A percentile compares a stretch with the other conserved stretches of the same genome.
Evolutionary conservation across 805 yeast genomes (phyloP).

Genomic region (Metschnikowia lachancei): DNA sequence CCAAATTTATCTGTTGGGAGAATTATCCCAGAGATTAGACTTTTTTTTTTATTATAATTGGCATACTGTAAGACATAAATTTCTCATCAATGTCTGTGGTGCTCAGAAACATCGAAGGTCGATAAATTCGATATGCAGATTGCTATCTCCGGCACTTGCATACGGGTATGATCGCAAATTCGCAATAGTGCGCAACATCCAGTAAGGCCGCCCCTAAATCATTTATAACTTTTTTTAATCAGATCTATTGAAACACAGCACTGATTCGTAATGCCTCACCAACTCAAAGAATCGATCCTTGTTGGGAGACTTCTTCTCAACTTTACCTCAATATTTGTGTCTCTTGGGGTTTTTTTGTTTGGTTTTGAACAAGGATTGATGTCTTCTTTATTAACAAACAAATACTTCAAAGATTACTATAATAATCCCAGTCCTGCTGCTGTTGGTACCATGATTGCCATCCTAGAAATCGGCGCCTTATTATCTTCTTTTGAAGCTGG

Average conservation of each 20-base stretch:
- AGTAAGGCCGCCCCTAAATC: not conserved
- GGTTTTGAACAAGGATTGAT: conserved; percentile 58
- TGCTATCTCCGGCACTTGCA: not conserved
- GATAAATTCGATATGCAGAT: too few species aligned
- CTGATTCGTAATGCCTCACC: conserved; percentile 12
- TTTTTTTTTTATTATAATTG: too few species aligned
- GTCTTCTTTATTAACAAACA: conserved; percentile 45
- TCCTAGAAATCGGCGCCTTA: conserved; percentile 84
- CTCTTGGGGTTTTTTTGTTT: conserved; percentile 60
- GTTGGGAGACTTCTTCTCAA: conserved; percentile 41
- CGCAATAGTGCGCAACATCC: conserved; percentile 1
- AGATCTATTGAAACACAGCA: not conserved
- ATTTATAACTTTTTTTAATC: not conserved
- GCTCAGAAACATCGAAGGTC: too few species aligned
- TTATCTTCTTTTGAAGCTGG: conserved; percentile 78
- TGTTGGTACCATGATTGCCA: conserved; percentile 80
- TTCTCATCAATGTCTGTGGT: too few species aligned
- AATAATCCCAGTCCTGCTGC: conserved; percentile 65
- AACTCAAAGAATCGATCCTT: conserved; percentile 35
- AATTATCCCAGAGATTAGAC: too few species aligned
- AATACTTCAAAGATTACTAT: conserved; percentile 52
- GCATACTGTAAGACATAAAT: too few species aligned
- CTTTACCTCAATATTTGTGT: conserved; percentile 44
- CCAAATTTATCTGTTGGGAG: too few species aligned
- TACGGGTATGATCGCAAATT: conserved; percentile 4